Evolutionary conservation across 2,329 filamentous ascomycete genomes (phyloP).

Genomic region (Celoporthe dispersa): DNA sequence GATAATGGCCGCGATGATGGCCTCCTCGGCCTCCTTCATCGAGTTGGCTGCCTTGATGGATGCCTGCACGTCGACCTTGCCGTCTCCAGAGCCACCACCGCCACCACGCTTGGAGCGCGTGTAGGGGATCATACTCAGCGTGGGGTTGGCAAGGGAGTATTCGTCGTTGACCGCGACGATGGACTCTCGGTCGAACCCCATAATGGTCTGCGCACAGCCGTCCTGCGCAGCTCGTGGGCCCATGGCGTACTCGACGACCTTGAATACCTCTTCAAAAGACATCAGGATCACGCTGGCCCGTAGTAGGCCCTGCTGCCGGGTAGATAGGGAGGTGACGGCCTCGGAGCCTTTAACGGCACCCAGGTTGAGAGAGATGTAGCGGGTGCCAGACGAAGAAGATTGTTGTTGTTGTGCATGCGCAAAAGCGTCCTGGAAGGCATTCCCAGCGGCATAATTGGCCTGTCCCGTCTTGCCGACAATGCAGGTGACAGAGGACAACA

Average conservation of each 20-base stretch:
- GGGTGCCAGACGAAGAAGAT: constrained; percentile 8
- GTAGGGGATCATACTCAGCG: constrained; percentile 32
- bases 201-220: constrained; percentile 29
- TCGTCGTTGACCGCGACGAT: constrained; percentile 32
- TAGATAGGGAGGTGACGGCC: constrained; percentile 1
- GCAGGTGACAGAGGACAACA: constrained; percentile 44
- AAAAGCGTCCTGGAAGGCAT: constrained; percentile 40
- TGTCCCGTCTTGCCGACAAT: constrained; percentile 43
- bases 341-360: constrained; percentile 21
- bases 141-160: constrained; percentile 30
- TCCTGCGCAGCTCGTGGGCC: constrained; percentile 30
- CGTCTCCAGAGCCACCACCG: constrained; percentile 12
- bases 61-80: constrained; percentile 20
- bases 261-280: constrained; percentile 34
- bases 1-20: constrained; percentile 30
- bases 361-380: constrained; percentile 22
- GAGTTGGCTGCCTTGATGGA: constrained; percentile 19
- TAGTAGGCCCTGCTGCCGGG: constrained; percentile 12
- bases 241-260: constrained; percentile 33
- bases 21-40: constrained; percentile 29
- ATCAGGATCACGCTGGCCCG: constrained; percentile 18
- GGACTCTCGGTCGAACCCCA: constrained; percentile 32
- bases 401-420: constrained; percentile 12
- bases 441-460: constrained; percentile 46
- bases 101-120: not conserved